Evolutionary conservation across 768 basidiomycete genomes (phyloP).

Genomic region (Lentinula boryana): DNA sequence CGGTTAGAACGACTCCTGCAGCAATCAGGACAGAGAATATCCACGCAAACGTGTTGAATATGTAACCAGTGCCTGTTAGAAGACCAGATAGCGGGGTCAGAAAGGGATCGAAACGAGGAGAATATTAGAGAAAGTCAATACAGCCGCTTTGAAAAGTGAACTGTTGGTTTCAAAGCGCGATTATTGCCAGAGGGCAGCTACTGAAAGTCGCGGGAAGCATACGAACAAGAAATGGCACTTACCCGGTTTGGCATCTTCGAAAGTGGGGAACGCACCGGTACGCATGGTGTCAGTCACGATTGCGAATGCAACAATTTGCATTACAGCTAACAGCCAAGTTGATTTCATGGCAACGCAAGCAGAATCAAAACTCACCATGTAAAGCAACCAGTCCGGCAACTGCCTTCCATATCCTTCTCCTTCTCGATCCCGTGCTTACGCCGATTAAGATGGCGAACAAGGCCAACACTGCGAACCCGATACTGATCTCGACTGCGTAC

Average conservation of each 20-base stretch:
- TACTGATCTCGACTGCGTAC: conserved; percentile 57
- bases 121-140: no score
- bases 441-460: conserved; percentile 58
- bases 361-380: conserved; percentile 38
- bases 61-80: conserved; percentile 51
- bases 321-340: conserved; percentile 32
- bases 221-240: conserved; percentile 12
- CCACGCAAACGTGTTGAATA: conserved; percentile 60
- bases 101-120: background rate
- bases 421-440: conserved; percentile 64
- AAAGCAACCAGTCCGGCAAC: conserved; percentile 60
- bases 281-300: conserved; percentile 59
- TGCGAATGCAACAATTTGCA: conserved; percentile 55
- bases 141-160: background rate
- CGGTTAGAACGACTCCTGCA: conserved; percentile 52
- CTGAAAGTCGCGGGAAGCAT: background rate
- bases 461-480: conserved; percentile 58
- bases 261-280: conserved; percentile 37
- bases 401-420: conserved; percentile 72
- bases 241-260: conserved; percentile 60
- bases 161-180: background rate
- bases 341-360: no score
- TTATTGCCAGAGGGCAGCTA: background rate
- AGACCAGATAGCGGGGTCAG: background rate
- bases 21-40: conserved; percentile 45